phyloP scores from a whole-genome alignment of 164 flowering plant genomes.

The Buxus sempervirens region DNA sequence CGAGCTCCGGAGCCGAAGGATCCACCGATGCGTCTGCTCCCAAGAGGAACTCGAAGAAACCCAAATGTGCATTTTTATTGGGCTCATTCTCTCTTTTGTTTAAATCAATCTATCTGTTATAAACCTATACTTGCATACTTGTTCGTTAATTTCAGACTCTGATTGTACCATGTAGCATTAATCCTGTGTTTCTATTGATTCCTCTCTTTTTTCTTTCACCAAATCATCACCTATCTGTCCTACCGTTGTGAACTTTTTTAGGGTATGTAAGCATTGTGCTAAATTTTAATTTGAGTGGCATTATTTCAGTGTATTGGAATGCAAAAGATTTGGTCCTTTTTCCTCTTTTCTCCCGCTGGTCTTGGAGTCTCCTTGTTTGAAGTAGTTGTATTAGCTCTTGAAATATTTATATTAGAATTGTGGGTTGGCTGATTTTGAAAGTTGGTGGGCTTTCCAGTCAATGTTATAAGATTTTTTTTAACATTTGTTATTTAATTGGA shows the following conservation, averaged over 20 bases:
- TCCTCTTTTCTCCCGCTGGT: background rate
- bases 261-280: background rate
- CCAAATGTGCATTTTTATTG: slow-evolving; percentile 20
- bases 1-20: slow-evolving; percentile 17
- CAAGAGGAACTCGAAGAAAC: slow-evolving; percentile 30
- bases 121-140: background rate
- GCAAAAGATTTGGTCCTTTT: background rate
- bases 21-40: slow-evolving; percentile 18
- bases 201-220: background rate
- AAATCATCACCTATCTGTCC: background rate
- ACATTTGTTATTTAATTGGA: too few species aligned
- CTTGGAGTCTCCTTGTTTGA: background rate
- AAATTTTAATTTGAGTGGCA: background rate
- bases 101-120: background rate
- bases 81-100: background rate
- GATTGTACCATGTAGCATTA: too few species aligned
- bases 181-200: background rate
- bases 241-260: too few species aligned
- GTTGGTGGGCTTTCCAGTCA: background rate
- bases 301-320: background rate
- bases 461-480: background rate
- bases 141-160: background rate
- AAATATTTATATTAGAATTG: background rate
- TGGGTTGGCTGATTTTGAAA: background rate
- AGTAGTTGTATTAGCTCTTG: background rate